Conservation (phyloP, 306 rosid genomes). For the Potentilla sterilis region DNA sequence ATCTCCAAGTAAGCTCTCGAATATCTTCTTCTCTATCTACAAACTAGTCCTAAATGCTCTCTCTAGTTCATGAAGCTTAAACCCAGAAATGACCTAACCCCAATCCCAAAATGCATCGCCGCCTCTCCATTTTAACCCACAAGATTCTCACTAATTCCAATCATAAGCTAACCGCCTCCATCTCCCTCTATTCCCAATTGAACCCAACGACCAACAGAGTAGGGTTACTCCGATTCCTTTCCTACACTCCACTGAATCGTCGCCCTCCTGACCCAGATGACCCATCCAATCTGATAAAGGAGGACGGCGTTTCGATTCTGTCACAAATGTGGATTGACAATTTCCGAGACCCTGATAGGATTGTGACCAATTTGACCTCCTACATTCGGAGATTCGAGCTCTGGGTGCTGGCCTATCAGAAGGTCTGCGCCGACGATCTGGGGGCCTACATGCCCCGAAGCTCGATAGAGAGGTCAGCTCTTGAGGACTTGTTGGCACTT, state of each 20-base stretch:
- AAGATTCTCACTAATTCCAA: slow-evolving; percentile 28
- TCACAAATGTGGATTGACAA: slow-evolving; percentile 81
- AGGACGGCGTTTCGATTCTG: slow-evolving; percentile 67
- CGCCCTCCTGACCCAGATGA: slow-evolving; percentile 58
- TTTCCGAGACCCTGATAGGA: slow-evolving; percentile 63
- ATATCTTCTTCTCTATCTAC: background rate
- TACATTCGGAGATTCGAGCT: slow-evolving; percentile 74
- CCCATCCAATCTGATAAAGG: slow-evolving; percentile 62
- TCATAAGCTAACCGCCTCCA: slow-evolving; percentile 19
- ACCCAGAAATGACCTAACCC: slow-evolving; percentile 36
- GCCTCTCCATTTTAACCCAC: slow-evolving; percentile 45
- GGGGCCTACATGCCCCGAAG: slow-evolving; percentile 77
- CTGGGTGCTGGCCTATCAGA: slow-evolving; percentile 90
- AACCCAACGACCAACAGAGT: slow-evolving; percentile 26
- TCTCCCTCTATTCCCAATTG: slow-evolving; percentile 21
- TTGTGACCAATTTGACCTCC: slow-evolving; percentile 55
- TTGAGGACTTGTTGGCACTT: slow-evolving; percentile 72
- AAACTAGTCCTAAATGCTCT: background rate
- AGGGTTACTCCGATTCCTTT: slow-evolving; percentile 22
- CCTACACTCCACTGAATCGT: slow-evolving; percentile 40
- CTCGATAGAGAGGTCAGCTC: slow-evolving; percentile 49
- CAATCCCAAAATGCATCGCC: slow-evolving; percentile 56
- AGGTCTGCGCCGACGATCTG: slow-evolving; percentile 73
- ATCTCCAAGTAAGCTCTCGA: slow-evolving; percentile 7
- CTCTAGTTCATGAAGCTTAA: background rate